Conservation (phyloP, 2,329 filamentous ascomycete species). For the Monilinia fructicola region DNA sequence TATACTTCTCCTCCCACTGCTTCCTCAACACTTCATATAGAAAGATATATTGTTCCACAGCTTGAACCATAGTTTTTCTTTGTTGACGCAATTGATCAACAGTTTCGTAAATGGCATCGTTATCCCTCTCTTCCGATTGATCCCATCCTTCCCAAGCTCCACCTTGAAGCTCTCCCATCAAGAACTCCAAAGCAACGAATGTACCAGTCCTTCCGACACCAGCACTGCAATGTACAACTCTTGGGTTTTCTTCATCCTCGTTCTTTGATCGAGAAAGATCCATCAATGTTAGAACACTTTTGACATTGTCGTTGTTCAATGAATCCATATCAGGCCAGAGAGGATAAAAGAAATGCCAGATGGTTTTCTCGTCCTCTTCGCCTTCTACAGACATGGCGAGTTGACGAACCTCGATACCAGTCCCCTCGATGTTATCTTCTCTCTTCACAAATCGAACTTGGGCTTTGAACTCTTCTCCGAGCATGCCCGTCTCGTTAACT, state of each 20-base stretch:
- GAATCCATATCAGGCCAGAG: slow-evolving; percentile 91
- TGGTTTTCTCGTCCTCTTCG: slow-evolving; percentile 55
- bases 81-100: slow-evolving; percentile 83
- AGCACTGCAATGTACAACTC: slow-evolving; percentile 84
- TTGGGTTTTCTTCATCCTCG: slow-evolving; percentile 61
- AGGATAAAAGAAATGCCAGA: slow-evolving; percentile 84
- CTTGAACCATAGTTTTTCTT: slow-evolving; percentile 93
- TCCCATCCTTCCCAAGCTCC: slow-evolving; percentile 52
- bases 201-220: slow-evolving; percentile 93
- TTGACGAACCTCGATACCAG: slow-evolving; percentile 71
- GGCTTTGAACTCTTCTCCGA: slow-evolving; percentile 66
- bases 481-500: slow-evolving; percentile 64
- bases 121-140: slow-evolving; percentile 41
- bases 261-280: slow-evolving; percentile 62
- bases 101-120: slow-evolving; percentile 73
- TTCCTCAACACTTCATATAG: slow-evolving; percentile 84
- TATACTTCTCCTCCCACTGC: slow-evolving; percentile 66
- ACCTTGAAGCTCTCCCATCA: slow-evolving; percentile 76
- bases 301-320: slow-evolving; percentile 66
- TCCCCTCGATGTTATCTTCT: slow-evolving; percentile 53
- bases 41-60: slow-evolving; percentile 79
- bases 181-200: slow-evolving; percentile 93
- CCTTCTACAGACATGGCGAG: slow-evolving; percentile 54
- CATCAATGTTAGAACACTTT: slow-evolving; percentile 69
- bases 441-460: slow-evolving; percentile 60